Percentiles rank a stretch among this genome's conserved stretches.
phyloP scores from a whole-genome alignment of 2,329 filamentous ascomycete species.

The Sporothrix sp. region DNA sequence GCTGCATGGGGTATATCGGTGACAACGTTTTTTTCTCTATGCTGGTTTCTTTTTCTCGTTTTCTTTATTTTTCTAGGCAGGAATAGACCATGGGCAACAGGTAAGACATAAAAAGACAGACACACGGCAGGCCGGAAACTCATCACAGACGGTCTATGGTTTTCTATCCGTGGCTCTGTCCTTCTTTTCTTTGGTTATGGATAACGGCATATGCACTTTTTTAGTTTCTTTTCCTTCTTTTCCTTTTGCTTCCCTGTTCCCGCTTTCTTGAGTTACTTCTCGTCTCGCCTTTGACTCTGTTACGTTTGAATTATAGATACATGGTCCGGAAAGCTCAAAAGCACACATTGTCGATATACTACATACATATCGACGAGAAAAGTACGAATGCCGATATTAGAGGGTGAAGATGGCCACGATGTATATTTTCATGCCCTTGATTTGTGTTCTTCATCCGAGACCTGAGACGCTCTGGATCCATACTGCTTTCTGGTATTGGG shows the following conservation, averaged over 20 bases:
- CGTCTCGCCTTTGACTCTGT: slow-evolving; percentile 1
- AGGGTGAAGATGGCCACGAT: too few relatives aligned
- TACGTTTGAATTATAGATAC: not conserved
- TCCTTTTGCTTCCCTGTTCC: not conserved
- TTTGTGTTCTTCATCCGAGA: too few relatives aligned
- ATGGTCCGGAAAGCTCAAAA: not conserved
- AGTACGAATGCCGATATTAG: too few relatives aligned
- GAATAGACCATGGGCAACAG: not conserved
- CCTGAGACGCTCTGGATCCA: too few relatives aligned
- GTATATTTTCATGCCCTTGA: too few relatives aligned
- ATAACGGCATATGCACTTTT: not conserved
- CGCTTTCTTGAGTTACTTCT: slow-evolving; percentile 1
- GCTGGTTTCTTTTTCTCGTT: not conserved
- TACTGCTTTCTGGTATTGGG: too few relatives aligned
- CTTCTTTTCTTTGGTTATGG: too few relatives aligned
- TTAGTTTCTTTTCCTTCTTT: not conserved
- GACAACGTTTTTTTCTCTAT: not conserved
- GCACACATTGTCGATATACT: too few relatives aligned
- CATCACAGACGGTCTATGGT: not conserved
- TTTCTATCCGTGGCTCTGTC: too few relatives aligned
- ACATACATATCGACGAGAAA: too few relatives aligned
- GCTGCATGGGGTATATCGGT: not conserved
- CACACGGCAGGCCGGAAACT: not conserved
- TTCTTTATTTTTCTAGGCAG: not conserved
- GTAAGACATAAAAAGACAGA: not conserved